Percentiles rank a stretch among this genome's conserved stretches.
Evolutionary conservation across 805 yeast species (phyloP).

Genomic region (Wilhelminamyces savonicus): DNA sequence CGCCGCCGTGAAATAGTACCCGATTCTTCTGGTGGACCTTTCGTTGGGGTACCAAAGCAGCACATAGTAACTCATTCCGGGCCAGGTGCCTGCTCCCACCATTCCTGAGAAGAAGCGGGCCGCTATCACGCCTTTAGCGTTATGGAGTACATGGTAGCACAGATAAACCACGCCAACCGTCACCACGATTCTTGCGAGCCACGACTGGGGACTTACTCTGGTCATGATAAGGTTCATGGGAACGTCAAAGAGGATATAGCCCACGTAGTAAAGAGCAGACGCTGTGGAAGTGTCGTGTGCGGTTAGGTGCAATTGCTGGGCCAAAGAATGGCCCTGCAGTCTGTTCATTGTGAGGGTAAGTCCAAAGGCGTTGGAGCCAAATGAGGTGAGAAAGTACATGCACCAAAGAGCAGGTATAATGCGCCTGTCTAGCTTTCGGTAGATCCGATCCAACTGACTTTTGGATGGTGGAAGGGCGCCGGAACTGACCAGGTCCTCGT

Average conservation of each 20-base stretch:
- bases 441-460: conserved; percentile 41
- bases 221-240: conserved; percentile 88
- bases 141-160: conserved; percentile 61
- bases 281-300: conserved; percentile 64
- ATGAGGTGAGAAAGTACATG: conserved; percentile 70
- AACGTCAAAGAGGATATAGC: conserved; percentile 75
- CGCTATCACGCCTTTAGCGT: conserved; percentile 59
- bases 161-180: conserved; percentile 73
- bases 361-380: conserved; percentile 74
- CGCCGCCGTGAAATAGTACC: conserved; percentile 88
- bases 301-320: conserved; percentile 43
- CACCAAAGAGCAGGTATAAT: conserved; percentile 82
- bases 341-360: conserved; percentile 74
- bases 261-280: conserved; percentile 76
- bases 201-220: conserved; percentile 73
- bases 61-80: conserved; percentile 79
- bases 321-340: conserved; percentile 54
- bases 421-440: conserved; percentile 59
- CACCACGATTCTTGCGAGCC: conserved; percentile 75
- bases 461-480: too few species aligned
- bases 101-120: conserved; percentile 66
- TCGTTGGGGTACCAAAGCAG: conserved; percentile 82
- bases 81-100: conserved; percentile 87
- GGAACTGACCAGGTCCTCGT: too few species aligned
- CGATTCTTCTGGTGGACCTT: conserved; percentile 71